Evolutionary conservation across 2,329 filamentous ascomycete species (phyloP).

Genomic region (Thermothelomyces thermophilus): DNA sequence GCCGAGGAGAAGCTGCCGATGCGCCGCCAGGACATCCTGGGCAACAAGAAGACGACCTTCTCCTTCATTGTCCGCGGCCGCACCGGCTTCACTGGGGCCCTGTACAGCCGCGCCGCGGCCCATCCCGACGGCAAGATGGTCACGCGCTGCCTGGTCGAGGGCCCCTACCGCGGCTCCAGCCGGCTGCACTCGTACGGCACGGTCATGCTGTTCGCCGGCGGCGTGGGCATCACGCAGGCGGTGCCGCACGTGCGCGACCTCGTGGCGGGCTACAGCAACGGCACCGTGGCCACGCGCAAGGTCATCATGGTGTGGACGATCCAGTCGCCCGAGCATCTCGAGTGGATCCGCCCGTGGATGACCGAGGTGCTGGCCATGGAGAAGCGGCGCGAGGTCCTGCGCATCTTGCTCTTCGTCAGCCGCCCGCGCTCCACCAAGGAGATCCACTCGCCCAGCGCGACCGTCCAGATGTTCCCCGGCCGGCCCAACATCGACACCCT

Average conservation of each 20-base stretch:
- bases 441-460: constrained; percentile 69
- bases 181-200: constrained; percentile 69
- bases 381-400: constrained; percentile 63
- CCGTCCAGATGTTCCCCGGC: constrained; percentile 79
- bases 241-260: constrained; percentile 69
- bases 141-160: constrained; percentile 64
- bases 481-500: constrained; percentile 68
- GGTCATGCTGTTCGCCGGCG: constrained; percentile 71
- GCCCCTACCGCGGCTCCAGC: constrained; percentile 69
- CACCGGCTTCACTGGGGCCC: constrained; percentile 63
- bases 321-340: constrained; percentile 70
- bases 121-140: constrained; percentile 53
- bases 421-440: constrained; percentile 70
- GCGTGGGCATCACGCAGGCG: constrained; percentile 75
- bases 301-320: constrained; percentile 74
- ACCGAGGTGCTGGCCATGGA: constrained; percentile 72
- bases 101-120: constrained; percentile 62
- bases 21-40: constrained; percentile 51
- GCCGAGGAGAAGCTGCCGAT: constrained; percentile 51
- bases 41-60: constrained; percentile 57
- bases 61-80: constrained; percentile 67
- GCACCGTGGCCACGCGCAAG: constrained; percentile 64
- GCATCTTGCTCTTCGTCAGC: constrained; percentile 73
- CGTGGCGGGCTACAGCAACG: constrained; percentile 59
- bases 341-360: constrained; percentile 83